Conservation (phyloP, 2,329 filamentous ascomycete genomes). For the Davidsoniella neocaledoniae region DNA sequence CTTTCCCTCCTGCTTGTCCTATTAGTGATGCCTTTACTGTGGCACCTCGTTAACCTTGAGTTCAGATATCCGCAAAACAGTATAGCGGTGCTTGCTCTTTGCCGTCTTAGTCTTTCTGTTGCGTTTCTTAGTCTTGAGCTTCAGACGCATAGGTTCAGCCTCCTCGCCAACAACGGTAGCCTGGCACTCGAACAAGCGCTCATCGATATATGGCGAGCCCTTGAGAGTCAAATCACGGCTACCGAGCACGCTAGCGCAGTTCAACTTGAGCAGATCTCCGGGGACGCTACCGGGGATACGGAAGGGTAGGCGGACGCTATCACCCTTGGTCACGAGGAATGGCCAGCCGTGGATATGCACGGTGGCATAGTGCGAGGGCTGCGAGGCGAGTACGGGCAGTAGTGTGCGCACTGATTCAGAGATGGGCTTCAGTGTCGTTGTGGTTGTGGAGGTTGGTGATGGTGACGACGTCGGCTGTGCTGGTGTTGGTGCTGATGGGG, state of each 20-base stretch:
- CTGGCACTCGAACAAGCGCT: conserved; percentile 68
- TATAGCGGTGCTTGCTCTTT: conserved; percentile 82
- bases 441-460: conserved; percentile 22
- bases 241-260: conserved; percentile 67
- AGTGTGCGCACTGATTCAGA: conserved; percentile 39
- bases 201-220: conserved; percentile 66
- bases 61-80: conserved; percentile 70
- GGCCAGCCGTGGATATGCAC: conserved; percentile 64
- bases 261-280: conserved; percentile 75
- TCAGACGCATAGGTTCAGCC: conserved; percentile 57
- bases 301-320: conserved; percentile 62
- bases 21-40: not conserved
- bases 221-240: conserved; percentile 83
- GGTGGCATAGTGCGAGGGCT: conserved; percentile 63
- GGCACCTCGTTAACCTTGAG: conserved; percentile 39
- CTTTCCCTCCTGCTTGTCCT: not conserved
- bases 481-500: conserved; percentile 19
- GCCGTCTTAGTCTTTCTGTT: conserved; percentile 58
- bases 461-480: conserved; percentile 18
- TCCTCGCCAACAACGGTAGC: conserved; percentile 75
- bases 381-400: conserved; percentile 54
- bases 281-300: conserved; percentile 58
- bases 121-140: conserved; percentile 68
- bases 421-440: conserved; percentile 30
- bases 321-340: conserved; percentile 64